phyloP scores from a whole-genome alignment of 2,329 filamentous ascomycete species.

The Xylaria sp. region DNA sequence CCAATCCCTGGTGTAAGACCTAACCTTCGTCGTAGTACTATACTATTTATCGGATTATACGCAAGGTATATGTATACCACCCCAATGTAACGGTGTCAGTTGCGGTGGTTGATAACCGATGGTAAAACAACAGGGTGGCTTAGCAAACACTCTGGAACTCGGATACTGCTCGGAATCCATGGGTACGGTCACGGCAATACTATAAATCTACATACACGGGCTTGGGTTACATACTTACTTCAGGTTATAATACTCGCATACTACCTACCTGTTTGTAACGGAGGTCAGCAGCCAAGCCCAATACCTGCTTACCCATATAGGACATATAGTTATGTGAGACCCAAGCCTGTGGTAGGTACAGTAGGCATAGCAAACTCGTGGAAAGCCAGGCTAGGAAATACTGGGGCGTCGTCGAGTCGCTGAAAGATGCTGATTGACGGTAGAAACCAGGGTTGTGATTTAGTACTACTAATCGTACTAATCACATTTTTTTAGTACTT shows the following conservation, averaged over 20 bases:
- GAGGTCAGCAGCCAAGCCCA: neutral
- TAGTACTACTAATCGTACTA: too few species aligned
- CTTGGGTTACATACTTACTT: neutral
- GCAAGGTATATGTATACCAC: neutral
- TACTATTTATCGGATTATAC: neutral
- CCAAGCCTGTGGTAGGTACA: neutral
- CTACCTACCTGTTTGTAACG: neutral
- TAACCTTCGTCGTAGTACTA: too few species aligned
- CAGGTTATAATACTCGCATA: neutral
- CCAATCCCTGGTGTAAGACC: too few species aligned
- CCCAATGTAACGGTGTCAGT: slow-evolving; percentile 3
- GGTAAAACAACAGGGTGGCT: neutral
- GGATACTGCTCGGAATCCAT: neutral
- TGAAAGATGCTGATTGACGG: slow-evolving; percentile 10
- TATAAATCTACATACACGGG: neutral
- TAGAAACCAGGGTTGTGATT: too few species aligned
- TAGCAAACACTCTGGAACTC: neutral
- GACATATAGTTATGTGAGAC: neutral
- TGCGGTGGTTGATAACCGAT: neutral
- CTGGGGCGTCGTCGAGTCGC: neutral
- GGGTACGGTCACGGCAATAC: neutral
- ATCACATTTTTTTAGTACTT: too few species aligned
- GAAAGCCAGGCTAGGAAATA: neutral
- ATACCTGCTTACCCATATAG: neutral
- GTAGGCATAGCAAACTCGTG: neutral